Evolutionary conservation across 805 yeast genomes (phyloP), one percentile per base, ranked within the genome.

Genomic region (Ogataea neopini): DNA sequence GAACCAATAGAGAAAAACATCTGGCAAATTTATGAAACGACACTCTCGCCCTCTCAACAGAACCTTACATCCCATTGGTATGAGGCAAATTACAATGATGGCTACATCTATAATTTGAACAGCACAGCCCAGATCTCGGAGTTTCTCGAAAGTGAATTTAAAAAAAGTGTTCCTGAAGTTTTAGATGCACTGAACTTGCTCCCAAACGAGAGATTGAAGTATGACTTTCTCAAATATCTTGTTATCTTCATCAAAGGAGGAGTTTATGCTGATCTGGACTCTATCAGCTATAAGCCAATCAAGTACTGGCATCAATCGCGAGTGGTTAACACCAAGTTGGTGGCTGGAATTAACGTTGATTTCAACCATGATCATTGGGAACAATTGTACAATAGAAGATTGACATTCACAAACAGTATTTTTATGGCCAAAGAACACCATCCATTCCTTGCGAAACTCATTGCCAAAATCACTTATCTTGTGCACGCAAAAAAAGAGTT

Each of bases 221-320:
- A 74, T 69, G 83, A 79, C 59, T 77, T 79, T 52, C 72, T 79
- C 61, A 66, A 81, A 45, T 79, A 79, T 54, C 66, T 77, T 48
- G 67, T 77, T n/a, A 53, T 78, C 10, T 77, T 58, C 49, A 72
- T 80, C 9, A 59, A 66, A 29, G 84, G 84, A 37, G 84, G 84
- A 8, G 73, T 75, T 7, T 79, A 78, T 53, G 72, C 81, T 3
- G 84, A 79, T 54, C 75, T 78, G 26, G 83, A 79, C 58, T 78
- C 83, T 0, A 65, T 63, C 47, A 74, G 79, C 7, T 67, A 72
- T 50, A 79, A 71, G 51, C 80, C 81, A 3, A 33, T 58, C 15
- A 49, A 47, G 40, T 53, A 50, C 47, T 58, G 62, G 70, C 56
- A 58, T 41, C 49, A 57, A 29, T 59, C 68, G 13, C 56, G 50